Percentiles rank a stretch among this genome's conserved stretches.
Evolutionary conservation across 2,329 filamentous ascomycete genomes (phyloP).

Genomic region (Pseudogymnoascus sp.): DNA sequence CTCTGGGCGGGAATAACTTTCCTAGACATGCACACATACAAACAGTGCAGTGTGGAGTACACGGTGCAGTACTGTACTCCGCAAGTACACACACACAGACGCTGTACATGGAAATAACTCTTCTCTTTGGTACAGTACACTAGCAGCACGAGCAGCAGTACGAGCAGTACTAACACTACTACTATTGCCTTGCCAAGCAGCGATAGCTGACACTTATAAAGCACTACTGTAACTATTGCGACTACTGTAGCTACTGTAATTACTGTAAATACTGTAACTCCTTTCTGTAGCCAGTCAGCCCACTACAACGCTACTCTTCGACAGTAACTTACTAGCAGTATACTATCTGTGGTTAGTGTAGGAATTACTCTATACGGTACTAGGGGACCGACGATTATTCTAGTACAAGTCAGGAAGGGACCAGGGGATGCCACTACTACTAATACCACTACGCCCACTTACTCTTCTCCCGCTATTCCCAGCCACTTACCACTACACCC

Average conservation of each 20-base stretch:
- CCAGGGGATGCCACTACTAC: neutral
- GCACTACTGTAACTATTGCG: neutral
- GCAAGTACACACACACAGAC: neutral
- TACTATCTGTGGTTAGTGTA: neutral
- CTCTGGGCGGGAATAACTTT: neutral
- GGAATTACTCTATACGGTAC: neutral
- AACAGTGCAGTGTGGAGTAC: neutral
- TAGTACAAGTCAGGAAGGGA: constrained; percentile 1
- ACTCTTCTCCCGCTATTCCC: neutral
- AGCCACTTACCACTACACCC: neutral
- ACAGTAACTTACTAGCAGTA: neutral
- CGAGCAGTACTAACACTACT: neutral
- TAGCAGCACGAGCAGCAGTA: neutral
- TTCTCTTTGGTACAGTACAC: too few species aligned
- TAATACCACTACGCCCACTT: neutral
- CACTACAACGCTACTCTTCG: neutral
- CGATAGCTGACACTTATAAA: neutral
- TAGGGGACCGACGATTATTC: neutral
- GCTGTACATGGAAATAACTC: too few species aligned
- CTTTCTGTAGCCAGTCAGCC: neutral
- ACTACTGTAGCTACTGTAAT: neutral
- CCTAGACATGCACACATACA: neutral
- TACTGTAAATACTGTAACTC: neutral
- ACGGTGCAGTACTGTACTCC: neutral
- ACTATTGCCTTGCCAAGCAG: constrained; percentile 3